Evolutionary conservation across 2,329 filamentous ascomycete genomes (phyloP).

Genomic region (Tolypocladium album): DNA sequence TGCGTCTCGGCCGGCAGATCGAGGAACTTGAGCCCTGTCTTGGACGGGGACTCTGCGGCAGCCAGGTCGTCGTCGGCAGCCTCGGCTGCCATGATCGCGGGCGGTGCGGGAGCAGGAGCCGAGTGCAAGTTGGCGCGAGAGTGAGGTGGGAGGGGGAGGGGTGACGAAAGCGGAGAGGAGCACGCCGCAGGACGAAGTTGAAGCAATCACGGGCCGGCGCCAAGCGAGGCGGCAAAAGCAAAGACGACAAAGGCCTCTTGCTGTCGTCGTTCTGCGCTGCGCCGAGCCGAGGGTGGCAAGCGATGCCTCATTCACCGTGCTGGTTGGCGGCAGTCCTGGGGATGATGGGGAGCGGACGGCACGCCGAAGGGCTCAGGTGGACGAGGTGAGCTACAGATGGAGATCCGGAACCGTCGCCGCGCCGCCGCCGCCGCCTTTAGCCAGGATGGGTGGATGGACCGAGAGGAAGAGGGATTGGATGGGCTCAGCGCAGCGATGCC

Average conservation of each 20-base stretch:
- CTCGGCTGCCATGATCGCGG: constrained; percentile 22
- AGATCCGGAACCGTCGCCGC: neutral
- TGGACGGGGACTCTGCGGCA: constrained; percentile 6
- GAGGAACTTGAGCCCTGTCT: constrained; percentile 21
- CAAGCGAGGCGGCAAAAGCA: neutral
- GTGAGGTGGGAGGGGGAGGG: neutral
- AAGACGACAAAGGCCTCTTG: neutral
- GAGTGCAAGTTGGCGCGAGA: neutral
- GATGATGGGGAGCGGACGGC: neutral
- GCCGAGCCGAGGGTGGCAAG: neutral
- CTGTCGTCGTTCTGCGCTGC: neutral
- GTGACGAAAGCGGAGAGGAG: neutral
- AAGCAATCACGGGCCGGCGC: neutral
- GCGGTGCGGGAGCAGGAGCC: neutral
- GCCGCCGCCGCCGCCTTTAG: neutral
- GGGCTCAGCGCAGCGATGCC: neutral
- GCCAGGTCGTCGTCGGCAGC: constrained; percentile 18
- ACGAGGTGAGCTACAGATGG: neutral
- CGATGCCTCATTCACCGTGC: neutral
- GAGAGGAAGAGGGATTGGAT: neutral
- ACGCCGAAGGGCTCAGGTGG: neutral
- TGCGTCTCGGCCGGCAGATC: constrained; percentile 37
- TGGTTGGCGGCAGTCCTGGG: neutral
- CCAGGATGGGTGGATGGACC: neutral
- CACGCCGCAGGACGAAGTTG: neutral